Evolutionary conservation across 2,329 filamentous ascomycete species (phyloP).

Genomic region (Trichoderma aggressivum): DNA sequence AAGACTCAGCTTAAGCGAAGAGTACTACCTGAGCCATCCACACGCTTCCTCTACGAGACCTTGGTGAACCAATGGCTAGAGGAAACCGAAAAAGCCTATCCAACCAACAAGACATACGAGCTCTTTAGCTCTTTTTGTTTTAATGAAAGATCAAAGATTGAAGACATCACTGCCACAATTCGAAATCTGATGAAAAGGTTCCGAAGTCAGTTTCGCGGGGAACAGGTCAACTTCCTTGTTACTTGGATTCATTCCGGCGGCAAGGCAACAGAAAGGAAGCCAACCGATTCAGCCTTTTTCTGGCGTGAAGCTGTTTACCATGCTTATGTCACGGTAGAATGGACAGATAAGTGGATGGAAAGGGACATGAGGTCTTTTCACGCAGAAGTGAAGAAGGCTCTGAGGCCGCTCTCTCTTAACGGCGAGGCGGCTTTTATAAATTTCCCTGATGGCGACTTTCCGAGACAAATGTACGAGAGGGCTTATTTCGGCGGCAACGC

Average conservation of each 20-base stretch:
- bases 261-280: not conserved
- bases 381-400: not conserved
- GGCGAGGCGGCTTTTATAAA: not conserved
- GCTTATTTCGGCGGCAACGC: not conserved
- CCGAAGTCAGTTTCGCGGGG: not conserved
- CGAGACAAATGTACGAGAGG: not conserved
- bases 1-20: not conserved
- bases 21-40: not conserved
- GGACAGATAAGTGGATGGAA: not conserved
- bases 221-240: not conserved
- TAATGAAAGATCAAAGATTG: not conserved
- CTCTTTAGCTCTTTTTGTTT: constrained; percentile 1
- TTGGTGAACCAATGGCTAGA: not conserved
- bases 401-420: not conserved
- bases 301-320: not conserved
- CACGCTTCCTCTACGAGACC: constrained; percentile 2
- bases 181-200: not conserved
- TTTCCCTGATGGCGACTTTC: not conserved
- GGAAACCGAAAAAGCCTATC: not conserved
- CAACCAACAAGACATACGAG: not conserved
- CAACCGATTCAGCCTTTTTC: not conserved
- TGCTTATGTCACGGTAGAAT: not conserved
- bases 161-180: not conserved
- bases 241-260: not conserved
- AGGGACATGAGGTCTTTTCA: not conserved